These are phyloP conservation scores for Lindgomyces ingoldianus DNA, from an alignment of 495 filamentous ascomycete genomes.

Conservation along the genomic window DNA sequence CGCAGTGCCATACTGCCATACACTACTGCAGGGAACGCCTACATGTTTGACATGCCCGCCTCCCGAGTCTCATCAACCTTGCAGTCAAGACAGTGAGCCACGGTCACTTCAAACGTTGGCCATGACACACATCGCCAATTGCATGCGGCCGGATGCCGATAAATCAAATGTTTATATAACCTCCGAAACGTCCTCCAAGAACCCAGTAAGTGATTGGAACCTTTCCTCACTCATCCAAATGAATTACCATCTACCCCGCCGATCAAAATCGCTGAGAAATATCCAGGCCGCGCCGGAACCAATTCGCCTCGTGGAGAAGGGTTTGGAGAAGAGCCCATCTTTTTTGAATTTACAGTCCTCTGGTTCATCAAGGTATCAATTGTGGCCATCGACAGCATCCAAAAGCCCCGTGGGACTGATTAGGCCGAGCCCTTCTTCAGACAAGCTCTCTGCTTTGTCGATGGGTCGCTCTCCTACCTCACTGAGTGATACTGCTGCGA, in stretches of 20 bases:
- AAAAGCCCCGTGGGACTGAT: constrained; percentile 29
- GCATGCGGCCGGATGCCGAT: constrained; percentile 37
- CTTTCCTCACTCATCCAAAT: constrained; percentile 15
- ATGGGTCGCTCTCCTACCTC: constrained; percentile 40
- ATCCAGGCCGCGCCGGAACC: constrained; percentile 29
- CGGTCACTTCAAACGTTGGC: constrained; percentile 28
- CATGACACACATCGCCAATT: constrained; percentile 44
- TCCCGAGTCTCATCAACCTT: constrained; percentile 41
- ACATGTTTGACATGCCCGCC: constrained; percentile 42
- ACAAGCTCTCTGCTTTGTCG: constrained; percentile 40
- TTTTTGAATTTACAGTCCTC: constrained; percentile 21
- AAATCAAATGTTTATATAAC: constrained; percentile 37
- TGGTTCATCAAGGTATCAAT: constrained; percentile 31
- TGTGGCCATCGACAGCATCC: constrained; percentile 30
- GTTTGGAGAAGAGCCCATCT: constrained; percentile 27
- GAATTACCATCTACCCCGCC: constrained; percentile 31
- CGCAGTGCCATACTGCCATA: constrained; percentile 26
- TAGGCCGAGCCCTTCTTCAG: constrained; percentile 20
- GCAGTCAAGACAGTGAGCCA: constrained; percentile 32
- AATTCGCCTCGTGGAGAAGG: constrained; percentile 8
- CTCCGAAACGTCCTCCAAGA: constrained; percentile 31
- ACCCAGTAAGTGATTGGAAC: constrained; percentile 27
- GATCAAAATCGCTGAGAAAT: constrained; percentile 34
- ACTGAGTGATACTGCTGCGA: constrained; percentile 39
- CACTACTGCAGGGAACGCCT: constrained; percentile 38